A percentile compares a stretch with the other conserved stretches of the same genome.
Evolutionary conservation across 1,139 yeast genomes (phyloP).

Genomic region (Zygosaccharomyces pseudobailii): DNA sequence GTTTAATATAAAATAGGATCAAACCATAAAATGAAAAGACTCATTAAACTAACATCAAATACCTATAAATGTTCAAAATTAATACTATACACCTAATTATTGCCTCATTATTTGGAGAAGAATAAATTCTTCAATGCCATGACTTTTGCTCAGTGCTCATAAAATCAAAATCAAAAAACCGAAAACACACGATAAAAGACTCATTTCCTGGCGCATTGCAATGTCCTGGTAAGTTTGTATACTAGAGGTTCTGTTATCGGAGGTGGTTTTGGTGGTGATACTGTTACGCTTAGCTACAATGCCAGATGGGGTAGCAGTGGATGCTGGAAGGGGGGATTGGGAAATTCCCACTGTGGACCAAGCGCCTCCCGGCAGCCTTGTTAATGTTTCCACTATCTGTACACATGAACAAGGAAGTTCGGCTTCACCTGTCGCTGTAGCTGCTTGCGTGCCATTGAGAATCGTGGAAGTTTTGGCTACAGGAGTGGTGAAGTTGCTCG

Average conservation of each 20-base stretch:
- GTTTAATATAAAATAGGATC: no score
- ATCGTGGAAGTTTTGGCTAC: not conserved
- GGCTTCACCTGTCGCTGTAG: not conserved
- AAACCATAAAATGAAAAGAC: not conserved
- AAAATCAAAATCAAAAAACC: not conserved
- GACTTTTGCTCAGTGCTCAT: not conserved
- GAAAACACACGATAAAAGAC: not conserved
- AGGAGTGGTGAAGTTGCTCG: not conserved
- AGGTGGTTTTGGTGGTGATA: not conserved
- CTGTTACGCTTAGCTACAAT: conserved; percentile 1
- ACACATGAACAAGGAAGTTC: conserved; percentile 1
- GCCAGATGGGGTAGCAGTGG: not conserved
- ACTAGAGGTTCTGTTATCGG: not conserved
- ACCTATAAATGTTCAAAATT: not conserved
- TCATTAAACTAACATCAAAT: conserved; percentile 3
- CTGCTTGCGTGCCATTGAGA: not conserved
- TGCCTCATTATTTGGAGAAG: not conserved
- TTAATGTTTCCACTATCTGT: not conserved
- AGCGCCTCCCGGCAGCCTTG: not conserved
- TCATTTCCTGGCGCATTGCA: not conserved
- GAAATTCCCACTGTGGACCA: conserved; percentile 1
- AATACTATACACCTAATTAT: not conserved
- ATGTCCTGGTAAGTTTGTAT: not conserved
- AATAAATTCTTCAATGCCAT: not conserved
- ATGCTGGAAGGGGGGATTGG: not conserved